These are phyloP conservation scores for Populus davidiana DNA, from an alignment of 345 rosid genomes.

Conservation along the genomic window DNA sequence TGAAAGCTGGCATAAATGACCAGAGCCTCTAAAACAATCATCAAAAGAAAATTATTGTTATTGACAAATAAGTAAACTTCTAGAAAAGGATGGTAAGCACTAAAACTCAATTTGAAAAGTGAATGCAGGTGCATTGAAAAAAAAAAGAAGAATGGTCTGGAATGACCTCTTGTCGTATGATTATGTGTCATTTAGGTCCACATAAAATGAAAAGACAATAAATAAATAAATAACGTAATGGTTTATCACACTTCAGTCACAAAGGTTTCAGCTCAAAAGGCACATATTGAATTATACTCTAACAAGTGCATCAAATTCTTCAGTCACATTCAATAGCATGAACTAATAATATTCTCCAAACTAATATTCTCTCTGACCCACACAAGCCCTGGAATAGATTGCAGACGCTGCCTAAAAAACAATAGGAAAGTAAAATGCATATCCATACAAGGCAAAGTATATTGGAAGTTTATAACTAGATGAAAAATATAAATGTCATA, in stretches of 20 bases:
- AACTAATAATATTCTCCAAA: not conserved
- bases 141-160: not conserved
- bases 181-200: not conserved
- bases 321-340: not conserved
- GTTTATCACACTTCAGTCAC: not conserved
- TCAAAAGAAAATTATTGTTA: not conserved
- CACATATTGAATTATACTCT: not conserved
- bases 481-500: not conserved
- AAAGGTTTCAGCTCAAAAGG: not conserved
- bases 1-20: not conserved
- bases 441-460: not conserved
- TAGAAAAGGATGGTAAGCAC: not conserved
- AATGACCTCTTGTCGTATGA: not conserved
- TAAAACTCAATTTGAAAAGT: not conserved
- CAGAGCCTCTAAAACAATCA: not conserved
- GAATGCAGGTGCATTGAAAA: not conserved
- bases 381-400: not conserved
- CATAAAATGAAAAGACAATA: not conserved
- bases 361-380: not conserved
- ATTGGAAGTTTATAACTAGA: not conserved
- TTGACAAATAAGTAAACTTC: not conserved
- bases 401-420: not conserved
- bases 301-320: not conserved
- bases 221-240: not conserved
- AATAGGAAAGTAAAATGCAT: not conserved